These are phyloP conservation scores for Lipomyces anomalus DNA, from an alignment of 805 yeast genomes.

Conservation along the genomic window DNA sequence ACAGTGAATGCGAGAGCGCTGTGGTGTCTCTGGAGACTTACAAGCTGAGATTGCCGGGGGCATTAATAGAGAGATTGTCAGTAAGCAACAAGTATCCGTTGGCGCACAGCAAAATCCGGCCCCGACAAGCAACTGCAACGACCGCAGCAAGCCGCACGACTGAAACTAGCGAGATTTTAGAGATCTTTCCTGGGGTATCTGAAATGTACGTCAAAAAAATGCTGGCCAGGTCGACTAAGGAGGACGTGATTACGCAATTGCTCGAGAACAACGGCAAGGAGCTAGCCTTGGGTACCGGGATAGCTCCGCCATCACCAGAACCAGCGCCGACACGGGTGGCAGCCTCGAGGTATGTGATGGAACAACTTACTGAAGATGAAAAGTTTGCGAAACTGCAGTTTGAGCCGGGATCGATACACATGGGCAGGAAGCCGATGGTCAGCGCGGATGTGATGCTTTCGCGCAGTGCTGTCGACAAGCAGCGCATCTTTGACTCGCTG, in stretches of 20 bases:
- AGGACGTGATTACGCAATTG: slow-evolving; percentile 10
- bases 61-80: slow-evolving; percentile 2
- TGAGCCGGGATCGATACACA: slow-evolving; percentile 14
- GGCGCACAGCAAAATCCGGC: background rate
- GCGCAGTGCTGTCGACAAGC: slow-evolving; percentile 10
- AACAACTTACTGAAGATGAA: background rate
- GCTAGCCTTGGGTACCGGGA: background rate
- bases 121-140: background rate
- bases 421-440: slow-evolving; percentile 8
- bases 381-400: slow-evolving; percentile 14
- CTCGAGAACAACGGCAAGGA: slow-evolving; percentile 5
- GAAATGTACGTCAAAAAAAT: slow-evolving; percentile 1
- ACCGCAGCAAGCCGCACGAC: background rate
- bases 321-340: background rate
- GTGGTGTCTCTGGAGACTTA: slow-evolving; percentile 14
- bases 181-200: slow-evolving; percentile 10
- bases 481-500: slow-evolving; percentile 16
- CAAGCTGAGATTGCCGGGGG: background rate
- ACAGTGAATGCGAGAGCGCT: no score
- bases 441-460: slow-evolving; percentile 14
- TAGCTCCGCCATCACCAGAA: background rate
- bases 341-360: background rate
- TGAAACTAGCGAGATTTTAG: slow-evolving; percentile 3
- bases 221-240: slow-evolving; percentile 4
- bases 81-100: background rate